Evolutionary conservation across 164 flowering plant species (phyloP), one percentile per base, ranked within the genome.

Genomic region (Brasenia schreberi): DNA sequence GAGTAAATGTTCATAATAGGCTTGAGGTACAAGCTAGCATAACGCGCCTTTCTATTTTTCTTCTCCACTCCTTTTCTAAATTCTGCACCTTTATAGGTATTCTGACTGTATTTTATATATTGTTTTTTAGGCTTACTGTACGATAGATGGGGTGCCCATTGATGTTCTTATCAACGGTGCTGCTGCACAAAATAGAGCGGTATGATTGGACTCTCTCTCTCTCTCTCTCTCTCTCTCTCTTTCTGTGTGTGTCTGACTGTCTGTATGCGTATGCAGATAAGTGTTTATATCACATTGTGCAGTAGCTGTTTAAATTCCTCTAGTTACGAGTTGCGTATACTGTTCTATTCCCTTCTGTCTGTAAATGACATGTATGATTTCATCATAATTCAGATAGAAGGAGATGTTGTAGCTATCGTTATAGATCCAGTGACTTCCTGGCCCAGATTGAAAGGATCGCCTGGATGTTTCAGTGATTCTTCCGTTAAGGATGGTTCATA

Each of bases 151-250:
- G 64, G 79, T 95, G 10, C 87, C 82, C 19, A 79, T 78, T 17
- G 99, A 95, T 79, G 71, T 95, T 73, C 89, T 95, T 42, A 82
- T 95, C 33, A 84, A 60, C 77, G 97, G 96, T 49, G 43, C 74
- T 70, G 71, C 80, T 68, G 72, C 84, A 23, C 99, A 95, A 76
- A 95, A 95, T 68, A 84, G 99, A 84, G 99, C 97, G 68, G 99
- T 94, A 84, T 86, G 97, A 69, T 19, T 64, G 4, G 10, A 66
- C 9, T 19, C 63, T 70, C 18, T 61, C n/a, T n/a, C n/a, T n/a
- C n/a, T n/a, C n/a, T n/a, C n/a, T n/a, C n/a, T n/a, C n/a, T n/a
- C n/a, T n/a, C n/a, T n/a, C n/a, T n/a, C n/a, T n/a, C n/a, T n/a
- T n/a, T n/a, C n/a, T n/a, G n/a, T n/a, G n/a, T n/a, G n/a, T n/a